These are phyloP conservation scores for Sechiopsis laciniata DNA, from an alignment of 306 rosid species.

Conservation along the genomic window DNA sequence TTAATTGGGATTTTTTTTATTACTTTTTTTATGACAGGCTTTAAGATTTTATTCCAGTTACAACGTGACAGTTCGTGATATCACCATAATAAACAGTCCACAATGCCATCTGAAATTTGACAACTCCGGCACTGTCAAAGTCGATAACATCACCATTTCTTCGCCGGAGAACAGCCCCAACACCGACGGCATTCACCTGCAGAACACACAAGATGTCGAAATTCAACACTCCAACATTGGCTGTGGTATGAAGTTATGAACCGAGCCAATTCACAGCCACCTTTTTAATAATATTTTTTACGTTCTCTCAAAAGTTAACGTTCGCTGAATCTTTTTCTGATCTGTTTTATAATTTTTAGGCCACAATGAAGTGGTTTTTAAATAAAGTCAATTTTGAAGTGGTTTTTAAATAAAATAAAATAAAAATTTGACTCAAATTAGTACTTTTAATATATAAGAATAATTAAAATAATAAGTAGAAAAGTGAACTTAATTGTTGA, in stretches of 20 bases:
- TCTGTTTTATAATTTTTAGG: neutral
- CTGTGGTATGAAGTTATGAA: slow-evolving; percentile 68
- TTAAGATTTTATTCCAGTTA: slow-evolving; percentile 72
- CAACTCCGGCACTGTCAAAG: slow-evolving; percentile 53
- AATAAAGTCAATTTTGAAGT: too few species aligned
- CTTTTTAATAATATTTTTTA: neutral
- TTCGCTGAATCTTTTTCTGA: neutral
- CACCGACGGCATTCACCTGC: slow-evolving; percentile 94
- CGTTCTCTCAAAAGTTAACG: neutral
- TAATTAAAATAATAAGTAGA: neutral
- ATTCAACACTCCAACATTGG: slow-evolving; percentile 64
- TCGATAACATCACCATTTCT: slow-evolving; percentile 59
- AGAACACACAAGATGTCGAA: slow-evolving; percentile 72
- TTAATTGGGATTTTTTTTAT: neutral
- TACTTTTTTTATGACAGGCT: slow-evolving; percentile 41
- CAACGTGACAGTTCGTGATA: slow-evolving; percentile 46
- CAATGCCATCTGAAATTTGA: slow-evolving; percentile 87
- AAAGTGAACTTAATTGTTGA: neutral
- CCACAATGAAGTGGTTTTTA: neutral
- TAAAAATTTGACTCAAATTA: neutral
- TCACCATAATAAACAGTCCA: slow-evolving; percentile 75
- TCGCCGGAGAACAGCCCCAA: slow-evolving; percentile 81
- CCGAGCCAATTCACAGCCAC: neutral
- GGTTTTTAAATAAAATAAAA: too few species aligned
- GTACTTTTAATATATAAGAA: neutral